Base-by-base conservation (phyloP, 306 rosid species). In the Dicorynia guianensis region DNA sequence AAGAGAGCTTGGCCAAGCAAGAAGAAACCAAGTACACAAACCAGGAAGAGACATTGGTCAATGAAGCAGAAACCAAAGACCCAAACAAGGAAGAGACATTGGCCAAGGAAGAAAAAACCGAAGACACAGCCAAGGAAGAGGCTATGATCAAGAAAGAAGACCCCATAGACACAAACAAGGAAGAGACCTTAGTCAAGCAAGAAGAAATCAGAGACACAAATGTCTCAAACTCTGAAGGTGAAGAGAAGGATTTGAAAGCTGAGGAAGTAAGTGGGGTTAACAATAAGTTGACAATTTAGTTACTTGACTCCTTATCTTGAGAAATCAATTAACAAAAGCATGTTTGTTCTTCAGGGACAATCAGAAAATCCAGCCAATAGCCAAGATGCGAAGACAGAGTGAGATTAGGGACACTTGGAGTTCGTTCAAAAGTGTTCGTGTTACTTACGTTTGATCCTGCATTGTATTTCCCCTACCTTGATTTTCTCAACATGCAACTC, bases 181-280 rank as follows among this genome's bases (percentile, higher is more conserved):
- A 25, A 25, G 30, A 25, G 46, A 40, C 46, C 46, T 40, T 40
- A 40, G 52, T 18, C 38, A 70, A 69, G 65, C 80, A 78, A 57
- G 82, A 65, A 64, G 43, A 54, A 11, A 35, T 44, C 7, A 18
- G 38, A 49, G 87, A 77, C 40, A 40, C 65, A 43, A 56, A 53
- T 39, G 78, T 54, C 71, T 64, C 85, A 5, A 55, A 19, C 40
- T 20, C 86, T 39, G 67, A 57, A 68, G 71, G 63, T 43, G 82
- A 80, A 73, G 76, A 75, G 63, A 71, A 82, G 67, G 66, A 58
- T 34, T 57, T 50, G 61, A 56, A 54, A 38, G 63, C 19, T 39
- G 72, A 83, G 46, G 85, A 65, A 72, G 81, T 78, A 54, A 17
- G 34, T 53, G 47, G 19, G 19, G 18, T 79, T 54, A 15, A 15